phyloP scores from a whole-genome alignment of 140 eudicot species.

The Ambrosia hybrid region DNA sequence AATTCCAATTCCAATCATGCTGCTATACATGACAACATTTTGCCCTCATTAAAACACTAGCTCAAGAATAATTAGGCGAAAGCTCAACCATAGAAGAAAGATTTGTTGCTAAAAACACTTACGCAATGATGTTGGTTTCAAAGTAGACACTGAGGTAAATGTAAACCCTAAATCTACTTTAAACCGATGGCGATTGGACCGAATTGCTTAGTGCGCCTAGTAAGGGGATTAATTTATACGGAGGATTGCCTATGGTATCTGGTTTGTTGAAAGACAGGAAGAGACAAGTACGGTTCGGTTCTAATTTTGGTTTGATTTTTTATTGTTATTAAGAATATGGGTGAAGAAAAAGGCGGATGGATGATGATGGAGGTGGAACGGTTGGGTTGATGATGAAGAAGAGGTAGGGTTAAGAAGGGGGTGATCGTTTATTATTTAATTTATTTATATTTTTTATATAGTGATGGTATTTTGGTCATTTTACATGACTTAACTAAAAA shows the following conservation, averaged over 20 bases:
- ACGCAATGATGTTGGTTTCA: constrained; percentile 18
- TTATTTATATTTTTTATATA: too few species aligned
- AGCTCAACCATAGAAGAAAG: constrained; percentile 26
- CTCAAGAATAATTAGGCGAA: constrained; percentile 55
- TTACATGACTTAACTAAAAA: too few species aligned
- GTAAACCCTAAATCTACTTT: constrained; percentile 47
- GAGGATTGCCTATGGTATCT: constrained; percentile 28
- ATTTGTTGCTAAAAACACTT: constrained; percentile 30
- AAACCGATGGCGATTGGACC: constrained; percentile 85
- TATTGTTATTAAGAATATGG: too few species aligned
- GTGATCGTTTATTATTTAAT: too few species aligned
- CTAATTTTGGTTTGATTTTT: constrained; percentile 17
- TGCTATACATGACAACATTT: constrained; percentile 35
- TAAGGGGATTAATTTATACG: constrained; percentile 29
- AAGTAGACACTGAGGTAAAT: constrained; percentile 17
- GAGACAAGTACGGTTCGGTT: constrained; percentile 47
- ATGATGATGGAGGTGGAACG: too few species aligned
- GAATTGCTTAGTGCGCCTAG: constrained; percentile 62
- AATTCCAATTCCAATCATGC: constrained; percentile 8
- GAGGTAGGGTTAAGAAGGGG: too few species aligned
- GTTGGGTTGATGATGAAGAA: too few species aligned
- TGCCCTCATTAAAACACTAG: constrained; percentile 68
- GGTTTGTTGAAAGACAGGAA: constrained; percentile 43
- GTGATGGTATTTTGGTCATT: too few species aligned
- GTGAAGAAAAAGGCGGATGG: too few species aligned